Conservation (phyloP, 2,329 filamentous ascomycete genomes). For the Scolecobasidium constrictum region DNA sequence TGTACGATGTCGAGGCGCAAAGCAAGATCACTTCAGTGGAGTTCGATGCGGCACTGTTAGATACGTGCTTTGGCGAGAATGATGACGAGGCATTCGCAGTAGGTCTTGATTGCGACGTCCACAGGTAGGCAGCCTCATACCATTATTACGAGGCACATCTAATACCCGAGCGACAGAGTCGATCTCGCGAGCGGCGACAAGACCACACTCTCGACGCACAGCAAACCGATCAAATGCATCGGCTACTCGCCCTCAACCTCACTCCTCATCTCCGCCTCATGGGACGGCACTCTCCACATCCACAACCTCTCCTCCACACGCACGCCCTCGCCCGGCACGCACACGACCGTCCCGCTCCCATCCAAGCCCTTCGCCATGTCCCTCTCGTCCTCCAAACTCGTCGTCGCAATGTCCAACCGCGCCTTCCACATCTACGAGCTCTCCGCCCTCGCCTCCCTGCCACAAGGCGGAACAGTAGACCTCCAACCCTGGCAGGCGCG, state of each 20-base stretch:
- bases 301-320: slow-evolving; percentile 38
- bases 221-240: slow-evolving; percentile 69
- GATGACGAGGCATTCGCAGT: slow-evolving; percentile 74
- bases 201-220: slow-evolving; percentile 67
- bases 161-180: slow-evolving; percentile 36
- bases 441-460: slow-evolving; percentile 48
- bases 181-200: slow-evolving; percentile 63
- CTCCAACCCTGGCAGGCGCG: slow-evolving; percentile 83
- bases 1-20: slow-evolving; percentile 61
- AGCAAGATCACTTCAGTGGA: slow-evolving; percentile 57
- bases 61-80: slow-evolving; percentile 78
- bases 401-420: slow-evolving; percentile 90
- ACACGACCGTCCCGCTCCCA: slow-evolving; percentile 60
- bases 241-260: slow-evolving; percentile 68
- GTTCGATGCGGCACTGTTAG: slow-evolving; percentile 75
- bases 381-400: slow-evolving; percentile 69
- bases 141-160: not conserved
- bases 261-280: slow-evolving; percentile 79
- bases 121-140: slow-evolving; percentile 41
- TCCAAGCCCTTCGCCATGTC: slow-evolving; percentile 83
- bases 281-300: slow-evolving; percentile 85
- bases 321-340: slow-evolving; percentile 37
- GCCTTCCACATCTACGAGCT: slow-evolving; percentile 95
- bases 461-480: slow-evolving; percentile 36
- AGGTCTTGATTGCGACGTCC: slow-evolving; percentile 79